phyloP scores from a whole-genome alignment of 257 asterid species.

The Ilex asprella region DNA sequence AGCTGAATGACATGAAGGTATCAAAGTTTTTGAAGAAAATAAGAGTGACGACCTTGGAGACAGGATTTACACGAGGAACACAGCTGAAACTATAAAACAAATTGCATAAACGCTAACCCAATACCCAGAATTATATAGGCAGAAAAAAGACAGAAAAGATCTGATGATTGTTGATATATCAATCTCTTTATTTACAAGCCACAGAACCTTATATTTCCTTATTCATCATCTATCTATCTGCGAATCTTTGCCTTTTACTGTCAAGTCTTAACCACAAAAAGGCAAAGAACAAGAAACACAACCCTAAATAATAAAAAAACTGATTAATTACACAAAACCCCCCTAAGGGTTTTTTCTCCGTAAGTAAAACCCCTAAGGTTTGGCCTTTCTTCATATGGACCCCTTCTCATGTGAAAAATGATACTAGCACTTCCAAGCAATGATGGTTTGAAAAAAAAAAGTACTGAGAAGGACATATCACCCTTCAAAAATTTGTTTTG shows the following conservation, averaged over 20 bases:
- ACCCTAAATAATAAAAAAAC: neutral
- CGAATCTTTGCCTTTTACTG: constrained; percentile 12
- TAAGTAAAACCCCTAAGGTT: no score
- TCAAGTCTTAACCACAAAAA: constrained; percentile 18
- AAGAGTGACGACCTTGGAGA: neutral
- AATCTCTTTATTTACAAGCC: constrained; percentile 50
- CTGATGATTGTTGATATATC: constrained; percentile 26
- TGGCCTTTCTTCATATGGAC: no score
- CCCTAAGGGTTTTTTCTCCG: neutral
- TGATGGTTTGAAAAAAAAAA: no score
- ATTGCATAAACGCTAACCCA: neutral
- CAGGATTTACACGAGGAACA: constrained; percentile 2
- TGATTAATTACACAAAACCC: neutral
- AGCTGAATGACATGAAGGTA: constrained; percentile 1
- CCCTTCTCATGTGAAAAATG: no score
- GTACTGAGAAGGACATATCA: no score
- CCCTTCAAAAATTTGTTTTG: no score
- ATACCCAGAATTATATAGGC: constrained; percentile 6
- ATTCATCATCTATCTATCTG: constrained; percentile 21
- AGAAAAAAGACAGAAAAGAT: constrained; percentile 20
- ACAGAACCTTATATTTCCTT: constrained; percentile 34
- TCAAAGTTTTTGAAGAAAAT: neutral
- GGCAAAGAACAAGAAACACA: neutral
- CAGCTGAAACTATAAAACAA: constrained; percentile 8
- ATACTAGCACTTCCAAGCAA: no score